Evolutionary conservation across 1,284 basidiomycete species (phyloP).

Genomic region (Microbotryum intermedium): DNA sequence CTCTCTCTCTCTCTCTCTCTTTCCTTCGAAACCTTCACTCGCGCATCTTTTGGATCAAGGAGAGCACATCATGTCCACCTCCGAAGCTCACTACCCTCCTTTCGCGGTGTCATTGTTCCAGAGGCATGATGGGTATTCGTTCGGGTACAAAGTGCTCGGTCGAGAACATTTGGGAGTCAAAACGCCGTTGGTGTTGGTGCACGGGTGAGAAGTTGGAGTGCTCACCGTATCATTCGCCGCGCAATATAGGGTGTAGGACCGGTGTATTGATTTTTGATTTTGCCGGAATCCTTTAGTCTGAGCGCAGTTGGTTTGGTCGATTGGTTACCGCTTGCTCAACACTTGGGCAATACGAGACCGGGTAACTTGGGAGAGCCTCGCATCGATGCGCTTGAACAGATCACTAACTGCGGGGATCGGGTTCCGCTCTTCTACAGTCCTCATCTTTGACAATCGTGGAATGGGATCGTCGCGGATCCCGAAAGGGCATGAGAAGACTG

Average conservation of each 20-base stretch:
- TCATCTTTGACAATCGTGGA: conserved; percentile 27
- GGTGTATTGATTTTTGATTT: too few species aligned
- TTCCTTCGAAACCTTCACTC: background rate
- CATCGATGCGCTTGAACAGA: too few species aligned
- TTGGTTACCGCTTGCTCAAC: conserved; percentile 22
- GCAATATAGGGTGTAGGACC: too few species aligned
- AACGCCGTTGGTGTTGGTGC: conserved; percentile 23
- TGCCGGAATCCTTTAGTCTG: conserved; percentile 1
- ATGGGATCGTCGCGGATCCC: conserved; percentile 17
- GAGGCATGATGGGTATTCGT: conserved; percentile 8
- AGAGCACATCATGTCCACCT: background rate
- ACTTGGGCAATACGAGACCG: conserved; percentile 7
- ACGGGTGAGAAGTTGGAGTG: conserved; percentile 7
- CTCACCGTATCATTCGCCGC: background rate
- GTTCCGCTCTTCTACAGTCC: conserved; percentile 7
- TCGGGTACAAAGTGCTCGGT: conserved; percentile 26
- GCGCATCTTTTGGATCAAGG: background rate
- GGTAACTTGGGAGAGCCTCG: background rate
- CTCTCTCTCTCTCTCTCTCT: background rate
- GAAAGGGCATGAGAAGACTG: background rate
- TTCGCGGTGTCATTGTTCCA: conserved; percentile 13
- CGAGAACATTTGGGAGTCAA: background rate
- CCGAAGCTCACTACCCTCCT: background rate
- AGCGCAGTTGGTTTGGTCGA: conserved; percentile 26
- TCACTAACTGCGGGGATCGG: too few species aligned